phyloP scores from a whole-genome alignment of 169 alveolate species.

The Plasmodium fragile region DNA sequence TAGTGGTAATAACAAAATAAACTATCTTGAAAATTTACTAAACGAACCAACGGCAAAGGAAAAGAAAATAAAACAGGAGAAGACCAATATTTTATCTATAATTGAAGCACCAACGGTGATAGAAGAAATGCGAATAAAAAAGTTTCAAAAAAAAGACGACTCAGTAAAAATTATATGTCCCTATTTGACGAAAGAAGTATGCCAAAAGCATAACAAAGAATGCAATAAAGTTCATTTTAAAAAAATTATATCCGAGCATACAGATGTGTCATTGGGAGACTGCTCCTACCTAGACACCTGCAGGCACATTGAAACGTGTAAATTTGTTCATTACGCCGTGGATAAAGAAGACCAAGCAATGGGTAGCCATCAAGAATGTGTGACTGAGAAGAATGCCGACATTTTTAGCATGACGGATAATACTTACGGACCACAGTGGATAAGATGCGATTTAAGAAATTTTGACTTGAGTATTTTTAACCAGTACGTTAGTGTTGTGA shows the following conservation, averaged over 20 bases:
- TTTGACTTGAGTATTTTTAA: slow-evolving; percentile 91
- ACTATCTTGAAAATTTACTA: slow-evolving; percentile 49
- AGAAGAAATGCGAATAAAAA: slow-evolving; percentile 75
- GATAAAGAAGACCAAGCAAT: slow-evolving; percentile 84
- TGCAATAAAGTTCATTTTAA: slow-evolving; percentile 80
- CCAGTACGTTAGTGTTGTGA: slow-evolving; percentile 93
- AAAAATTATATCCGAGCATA: slow-evolving; percentile 80
- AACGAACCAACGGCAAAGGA: slow-evolving; percentile 76
- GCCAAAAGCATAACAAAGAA: slow-evolving; percentile 77
- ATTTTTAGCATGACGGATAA: slow-evolving; percentile 12
- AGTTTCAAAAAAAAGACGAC: slow-evolving; percentile 79
- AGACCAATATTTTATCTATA: slow-evolving; percentile 69
- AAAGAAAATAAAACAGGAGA: slow-evolving; percentile 67
- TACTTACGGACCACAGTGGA: slow-evolving; percentile 88
- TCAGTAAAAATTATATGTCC: slow-evolving; percentile 81
- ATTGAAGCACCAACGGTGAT: slow-evolving; percentile 80
- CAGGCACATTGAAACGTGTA: slow-evolving; percentile 93
- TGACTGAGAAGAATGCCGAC: slow-evolving; percentile 19
- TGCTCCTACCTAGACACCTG: slow-evolving; percentile 96
- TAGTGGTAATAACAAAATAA: slow-evolving; percentile 25
- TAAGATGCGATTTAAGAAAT: slow-evolving; percentile 89
- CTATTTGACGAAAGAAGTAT: slow-evolving; percentile 80
- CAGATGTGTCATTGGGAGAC: slow-evolving; percentile 89
- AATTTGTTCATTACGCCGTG: slow-evolving; percentile 93
- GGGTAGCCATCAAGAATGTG: slow-evolving; percentile 22